Evolutionary conservation across 192 early-diverging fungal genomes (phyloP), one percentile per base, ranked within the genome.

Genomic region (Coemansia sp.): DNA sequence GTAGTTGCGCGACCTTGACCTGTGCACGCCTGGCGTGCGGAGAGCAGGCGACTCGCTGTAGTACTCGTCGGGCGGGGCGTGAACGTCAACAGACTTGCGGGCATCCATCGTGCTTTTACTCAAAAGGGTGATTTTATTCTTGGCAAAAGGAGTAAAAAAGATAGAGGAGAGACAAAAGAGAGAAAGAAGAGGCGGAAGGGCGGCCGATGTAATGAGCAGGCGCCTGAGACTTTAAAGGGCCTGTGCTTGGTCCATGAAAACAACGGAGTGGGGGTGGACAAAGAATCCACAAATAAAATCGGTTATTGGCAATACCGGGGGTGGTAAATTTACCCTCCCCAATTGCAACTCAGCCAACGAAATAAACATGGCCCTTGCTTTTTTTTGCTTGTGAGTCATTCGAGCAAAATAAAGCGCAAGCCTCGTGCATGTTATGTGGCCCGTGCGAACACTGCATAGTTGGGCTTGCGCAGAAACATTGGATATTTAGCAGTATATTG

Each of bases 31-130:
- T 4, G 70, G 59, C n/a, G 71, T 66, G 45, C 32, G 61, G 10
- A 57, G 55, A 1, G 65, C 52, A 1, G 61, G 56, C 4, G 60
- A 62, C 24, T 53, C 52, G 38, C 66, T 58, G 64, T 79, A 73
- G 71, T 73, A 73, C 66, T 79, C 76, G 66, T 61, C 62, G 4
- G 76, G 66, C 1, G 76, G 71, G 19, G 70, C 74, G 19, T 61
- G 65, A 29, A 71, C 60, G 47, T 78, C 75, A 29, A 64, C 16
- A 45, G 41, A 55, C 19, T 39, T 61, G 12, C 38, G 23, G 10
- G 68, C 52, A 23, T 68, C 69, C 7, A 48, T 39, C 69, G 61
- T 64, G 37, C n/a, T 19, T 2, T 14, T 24, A 24, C 16, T 54
- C 38, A 19, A 37, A 18, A 61, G 49, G 26, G 14, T 13, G 39